These are phyloP conservation scores for Aspergillus awamori DNA, from an alignment of 2,329 filamentous ascomycete species.

Conservation along the genomic window DNA sequence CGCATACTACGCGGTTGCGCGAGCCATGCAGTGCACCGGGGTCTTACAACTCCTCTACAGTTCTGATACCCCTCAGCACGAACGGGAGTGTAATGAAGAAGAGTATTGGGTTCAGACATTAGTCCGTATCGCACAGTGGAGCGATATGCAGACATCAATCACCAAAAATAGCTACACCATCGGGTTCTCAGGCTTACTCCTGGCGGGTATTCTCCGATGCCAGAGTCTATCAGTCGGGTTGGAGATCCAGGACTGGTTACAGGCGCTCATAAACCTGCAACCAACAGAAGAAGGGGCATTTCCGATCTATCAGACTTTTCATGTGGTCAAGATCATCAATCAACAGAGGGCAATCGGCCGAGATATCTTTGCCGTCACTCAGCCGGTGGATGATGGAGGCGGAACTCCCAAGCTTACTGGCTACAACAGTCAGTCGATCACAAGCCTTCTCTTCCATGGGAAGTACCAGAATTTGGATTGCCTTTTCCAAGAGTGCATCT, in stretches of 20 bases:
- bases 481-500: not conserved
- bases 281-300: conserved; percentile 31
- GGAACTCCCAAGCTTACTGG: conserved; percentile 26
- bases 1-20: conserved; percentile 27
- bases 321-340: conserved; percentile 26
- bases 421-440: conserved; percentile 31
- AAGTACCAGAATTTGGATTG: not conserved
- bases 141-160: conserved; percentile 17
- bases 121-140: conserved; percentile 21
- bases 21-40: conserved; percentile 27
- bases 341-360: conserved; percentile 18
- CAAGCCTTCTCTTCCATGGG: conserved; percentile 25
- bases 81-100: conserved; percentile 4
- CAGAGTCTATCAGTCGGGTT: conserved; percentile 15
- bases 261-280: conserved; percentile 18
- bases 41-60: conserved; percentile 11
- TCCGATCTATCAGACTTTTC: conserved; percentile 27
- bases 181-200: conserved; percentile 29
- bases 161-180: conserved; percentile 29
- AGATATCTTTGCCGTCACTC: conserved; percentile 24
- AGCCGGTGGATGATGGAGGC: conserved; percentile 25
- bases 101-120: conserved; percentile 19
- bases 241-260: conserved; percentile 26
- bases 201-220: conserved; percentile 27
- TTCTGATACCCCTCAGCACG: not conserved